phyloP scores from a whole-genome alignment of 1,284 basidiomycete species.

The Microbotryum saponariae region DNA sequence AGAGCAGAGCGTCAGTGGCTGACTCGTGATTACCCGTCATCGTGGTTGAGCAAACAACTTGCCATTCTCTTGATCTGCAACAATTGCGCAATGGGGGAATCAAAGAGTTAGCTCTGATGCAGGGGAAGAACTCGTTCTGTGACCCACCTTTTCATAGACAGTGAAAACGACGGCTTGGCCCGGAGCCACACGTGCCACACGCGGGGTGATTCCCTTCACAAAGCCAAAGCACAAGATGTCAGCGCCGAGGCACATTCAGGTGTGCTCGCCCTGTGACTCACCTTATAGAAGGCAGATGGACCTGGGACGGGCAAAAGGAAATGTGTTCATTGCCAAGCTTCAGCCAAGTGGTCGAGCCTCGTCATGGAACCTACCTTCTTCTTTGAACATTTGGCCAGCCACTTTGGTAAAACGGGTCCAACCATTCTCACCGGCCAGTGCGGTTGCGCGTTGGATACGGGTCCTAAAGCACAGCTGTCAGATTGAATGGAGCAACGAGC shows the following conservation, averaged over 20 bases:
- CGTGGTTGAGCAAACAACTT: too few relatives aligned
- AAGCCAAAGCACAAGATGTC: slow-evolving; percentile 19
- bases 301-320: neutral
- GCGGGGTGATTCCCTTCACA: slow-evolving; percentile 70
- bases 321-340: neutral
- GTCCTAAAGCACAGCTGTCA: slow-evolving; percentile 15
- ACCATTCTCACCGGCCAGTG: slow-evolving; percentile 68
- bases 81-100: too few relatives aligned
- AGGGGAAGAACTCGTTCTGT: too few relatives aligned
- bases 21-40: too few relatives aligned
- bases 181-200: slow-evolving; percentile 91
- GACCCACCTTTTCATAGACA: slow-evolving; percentile 58
- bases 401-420: slow-evolving; percentile 65
- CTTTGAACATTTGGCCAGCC: slow-evolving; percentile 82
- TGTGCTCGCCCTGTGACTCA: neutral
- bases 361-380: slow-evolving; percentile 51
- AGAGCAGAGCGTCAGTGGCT: too few relatives aligned
- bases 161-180: slow-evolving; percentile 85
- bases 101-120: too few relatives aligned
- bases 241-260: neutral
- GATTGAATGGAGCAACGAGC: neutral
- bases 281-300: slow-evolving; percentile 29
- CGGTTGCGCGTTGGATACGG: slow-evolving; percentile 66
- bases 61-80: too few relatives aligned
- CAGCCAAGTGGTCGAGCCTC: slow-evolving; percentile 71